Evolutionary conservation across 2,329 filamentous ascomycete genomes (phyloP).

Genomic region (Neonectria hederae): DNA sequence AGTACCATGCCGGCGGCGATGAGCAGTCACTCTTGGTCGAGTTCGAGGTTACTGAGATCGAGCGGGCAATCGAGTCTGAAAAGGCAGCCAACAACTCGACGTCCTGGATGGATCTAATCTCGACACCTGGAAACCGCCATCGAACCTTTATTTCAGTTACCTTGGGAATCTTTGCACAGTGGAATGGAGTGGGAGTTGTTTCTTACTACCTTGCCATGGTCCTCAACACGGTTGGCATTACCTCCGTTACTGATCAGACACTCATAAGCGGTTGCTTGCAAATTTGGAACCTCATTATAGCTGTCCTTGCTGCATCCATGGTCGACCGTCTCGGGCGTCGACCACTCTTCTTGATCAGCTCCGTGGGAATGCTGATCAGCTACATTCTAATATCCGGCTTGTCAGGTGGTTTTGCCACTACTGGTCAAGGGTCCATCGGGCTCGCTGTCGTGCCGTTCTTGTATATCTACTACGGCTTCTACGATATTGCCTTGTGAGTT

Average conservation of each 20-base stretch:
- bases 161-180: constrained; percentile 21
- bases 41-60: constrained; percentile 23
- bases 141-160: constrained; percentile 19
- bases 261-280: constrained; percentile 43
- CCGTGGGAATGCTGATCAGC: background rate
- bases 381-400: background rate
- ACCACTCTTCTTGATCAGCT: background rate
- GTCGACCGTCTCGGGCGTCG: constrained; percentile 20
- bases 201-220: constrained; percentile 51
- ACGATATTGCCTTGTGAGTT: constrained; percentile 27
- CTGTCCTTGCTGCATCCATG: constrained; percentile 45
- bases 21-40: constrained; percentile 9
- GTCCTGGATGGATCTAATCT: constrained; percentile 11
- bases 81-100: constrained; percentile 5
- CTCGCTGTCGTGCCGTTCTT: background rate
- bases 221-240: constrained; percentile 50
- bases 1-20: constrained; percentile 22
- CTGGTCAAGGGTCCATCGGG: background rate
- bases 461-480: constrained; percentile 26
- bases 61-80: constrained; percentile 23
- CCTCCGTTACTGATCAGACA: constrained; percentile 48
- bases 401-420: background rate
- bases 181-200: constrained; percentile 17
- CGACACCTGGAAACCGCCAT: constrained; percentile 21
- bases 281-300: constrained; percentile 45